phyloP scores from a whole-genome alignment of 192 early-diverging fungal genomes.

The Rhizophagus sp. region DNA sequence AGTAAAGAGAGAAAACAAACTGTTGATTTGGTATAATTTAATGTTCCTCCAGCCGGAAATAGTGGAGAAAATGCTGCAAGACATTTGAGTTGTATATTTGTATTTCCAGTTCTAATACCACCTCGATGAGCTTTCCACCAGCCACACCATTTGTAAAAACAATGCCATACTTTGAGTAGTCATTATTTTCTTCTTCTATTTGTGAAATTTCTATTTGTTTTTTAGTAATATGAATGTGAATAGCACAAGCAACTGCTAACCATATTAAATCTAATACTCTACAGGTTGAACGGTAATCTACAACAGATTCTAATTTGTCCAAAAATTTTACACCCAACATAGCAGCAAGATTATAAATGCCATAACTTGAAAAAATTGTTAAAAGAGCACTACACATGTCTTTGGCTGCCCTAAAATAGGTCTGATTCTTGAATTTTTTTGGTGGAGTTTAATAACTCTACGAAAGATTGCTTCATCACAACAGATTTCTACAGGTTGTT shows the following conservation, averaged over 20 bases:
- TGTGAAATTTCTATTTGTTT: neutral
- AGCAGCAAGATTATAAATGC: slow-evolving; percentile 3
- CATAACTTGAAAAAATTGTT: slow-evolving; percentile 10
- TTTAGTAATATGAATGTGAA: slow-evolving; percentile 4
- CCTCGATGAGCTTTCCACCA: neutral
- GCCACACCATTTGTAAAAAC: neutral
- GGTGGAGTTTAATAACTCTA: too few relatives aligned
- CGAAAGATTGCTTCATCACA: slow-evolving; percentile 16
- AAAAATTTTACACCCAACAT: neutral
- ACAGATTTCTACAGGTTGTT: neutral
- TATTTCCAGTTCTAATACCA: slow-evolving; percentile 4
- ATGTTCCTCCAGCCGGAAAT: neutral
- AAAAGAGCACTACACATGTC: neutral
- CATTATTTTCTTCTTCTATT: neutral
- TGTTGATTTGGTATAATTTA: neutral
- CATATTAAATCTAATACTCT: slow-evolving; percentile 17
- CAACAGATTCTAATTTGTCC: slow-evolving; percentile 10
- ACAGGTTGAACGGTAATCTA: slow-evolving; percentile 4
- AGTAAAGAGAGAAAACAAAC: neutral
- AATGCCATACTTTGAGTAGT: slow-evolving; percentile 16
- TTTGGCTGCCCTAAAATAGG: slow-evolving; percentile 1
- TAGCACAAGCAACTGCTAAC: neutral
- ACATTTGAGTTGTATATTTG: neutral
- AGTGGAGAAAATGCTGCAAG: neutral
- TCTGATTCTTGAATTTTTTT: neutral